A percentile compares a stretch with the other conserved stretches of the same genome.
Conservation (phyloP, 345 rosid genomes). For the Pelargonium nanum region DNA sequence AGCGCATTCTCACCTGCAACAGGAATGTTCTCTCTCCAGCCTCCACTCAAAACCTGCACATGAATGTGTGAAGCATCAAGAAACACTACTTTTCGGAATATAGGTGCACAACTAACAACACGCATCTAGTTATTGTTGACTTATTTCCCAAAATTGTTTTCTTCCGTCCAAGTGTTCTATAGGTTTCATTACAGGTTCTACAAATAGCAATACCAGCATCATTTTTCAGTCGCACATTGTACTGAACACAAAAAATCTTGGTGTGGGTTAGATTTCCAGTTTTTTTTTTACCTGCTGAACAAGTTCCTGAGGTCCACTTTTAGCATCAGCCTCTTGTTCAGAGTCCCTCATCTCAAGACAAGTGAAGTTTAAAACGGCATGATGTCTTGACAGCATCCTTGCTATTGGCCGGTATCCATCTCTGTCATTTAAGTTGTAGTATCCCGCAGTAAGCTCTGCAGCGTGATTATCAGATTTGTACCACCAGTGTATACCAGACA, state of each 20-base stretch:
- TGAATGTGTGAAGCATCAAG: conserved; percentile 7
- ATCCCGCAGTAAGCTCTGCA: conserved; percentile 81
- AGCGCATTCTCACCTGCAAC: conserved; percentile 89
- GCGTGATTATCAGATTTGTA: conserved; percentile 61
- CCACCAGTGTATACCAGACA: conserved; percentile 94
- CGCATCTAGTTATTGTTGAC: too few relatives aligned
- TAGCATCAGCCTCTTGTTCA: conserved; percentile 46
- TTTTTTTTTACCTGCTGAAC: conserved; percentile 52
- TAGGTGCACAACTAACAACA: too few relatives aligned
- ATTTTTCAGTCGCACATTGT: too few relatives aligned
- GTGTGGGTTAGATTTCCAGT: too few relatives aligned
- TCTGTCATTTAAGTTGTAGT: conserved; percentile 54
- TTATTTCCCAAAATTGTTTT: too few relatives aligned
- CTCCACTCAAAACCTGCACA: conserved; percentile 60
- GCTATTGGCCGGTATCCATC: conserved; percentile 72
- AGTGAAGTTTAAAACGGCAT: conserved; percentile 61
- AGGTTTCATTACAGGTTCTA: too few relatives aligned
- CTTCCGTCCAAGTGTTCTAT: too few relatives aligned
- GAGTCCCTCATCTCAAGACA: conserved; percentile 75
- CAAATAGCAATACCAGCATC: too few relatives aligned
- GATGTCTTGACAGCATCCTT: conserved; percentile 58
- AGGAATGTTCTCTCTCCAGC: conserved; percentile 64
- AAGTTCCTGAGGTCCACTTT: conserved; percentile 73
- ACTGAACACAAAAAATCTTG: too few relatives aligned
- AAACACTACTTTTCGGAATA: too few relatives aligned